Base-by-base conservation (phyloP, 2,329 filamentous ascomycete species). In the Mycosphaerella arachidis region DNA sequence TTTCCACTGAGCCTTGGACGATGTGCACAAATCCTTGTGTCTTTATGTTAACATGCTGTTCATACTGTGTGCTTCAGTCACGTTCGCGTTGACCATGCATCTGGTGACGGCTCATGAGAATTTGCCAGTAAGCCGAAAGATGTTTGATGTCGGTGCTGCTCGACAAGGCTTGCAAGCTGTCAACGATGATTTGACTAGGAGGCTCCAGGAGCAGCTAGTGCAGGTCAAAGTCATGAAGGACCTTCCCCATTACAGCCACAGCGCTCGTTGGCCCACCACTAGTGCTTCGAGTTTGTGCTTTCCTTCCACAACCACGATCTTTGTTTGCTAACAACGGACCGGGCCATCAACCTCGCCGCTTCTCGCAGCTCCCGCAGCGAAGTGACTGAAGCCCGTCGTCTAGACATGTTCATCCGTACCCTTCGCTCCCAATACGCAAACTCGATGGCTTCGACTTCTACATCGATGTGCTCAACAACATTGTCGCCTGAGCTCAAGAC, bases 21-120 rank as follows among this genome's bases (percentile, higher is more conserved):
- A 64, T 43, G 45, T 52, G 9, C 59, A 51, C 13, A 45, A 57
- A 29, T 24, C 52, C 24, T 29, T 61, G 6, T 58, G 55, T 40
- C 51, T 61, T n/a, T 61, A 58, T 35, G 59, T 27, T 8, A 57
- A 58, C 52, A 58, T 61, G 52, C 45, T 61, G 29, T 61, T 61
- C 33, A 46, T 56, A n/a, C 55, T 58, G 27, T 43, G 58, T 43
- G 50, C 50, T 45, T 24, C 55, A 2, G 55, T 51, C 4, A 24
- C 46, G 1, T 58, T 58, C 35, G 59, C 55, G 12, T 35, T 61
- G 43, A 55, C 58, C 46, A 43, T 48, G 16, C 45, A 61, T 16
- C 51, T 58, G 7, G 18, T 58, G 13, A 45, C 58, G 33, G 31
- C 58, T 12, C 40, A 56, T 45, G 59, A 61, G 30, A 24, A 24